phyloP scores from a whole-genome alignment of 345 rosid genomes.

The Excoecaria cochinchinensis region DNA sequence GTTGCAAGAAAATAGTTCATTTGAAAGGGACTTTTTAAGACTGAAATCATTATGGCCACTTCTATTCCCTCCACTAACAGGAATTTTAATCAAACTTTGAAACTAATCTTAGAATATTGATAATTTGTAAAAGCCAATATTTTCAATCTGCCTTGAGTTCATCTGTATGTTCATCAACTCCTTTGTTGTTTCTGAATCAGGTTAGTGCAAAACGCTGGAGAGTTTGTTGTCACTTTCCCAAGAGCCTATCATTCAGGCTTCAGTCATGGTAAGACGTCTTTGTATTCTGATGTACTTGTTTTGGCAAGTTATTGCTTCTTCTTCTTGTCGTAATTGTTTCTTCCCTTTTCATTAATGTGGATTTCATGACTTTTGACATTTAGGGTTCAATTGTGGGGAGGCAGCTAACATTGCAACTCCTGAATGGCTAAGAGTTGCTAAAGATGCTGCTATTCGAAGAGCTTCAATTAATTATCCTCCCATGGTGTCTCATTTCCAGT shows the following conservation, averaged over 20 bases:
- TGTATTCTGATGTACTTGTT: neutral
- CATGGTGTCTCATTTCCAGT: constrained; percentile 98
- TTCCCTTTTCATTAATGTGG: constrained; percentile 5
- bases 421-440: constrained; percentile 81
- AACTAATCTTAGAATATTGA: constrained; percentile 4
- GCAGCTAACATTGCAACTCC: constrained; percentile 99
- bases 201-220: constrained; percentile 40
- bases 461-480: constrained; percentile 96
- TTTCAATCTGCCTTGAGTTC: neutral
- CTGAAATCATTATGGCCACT: neutral
- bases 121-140: neutral
- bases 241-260: constrained; percentile 99
- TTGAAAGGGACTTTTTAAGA: neutral
- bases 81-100: neutral
- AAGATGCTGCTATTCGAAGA: constrained; percentile 93
- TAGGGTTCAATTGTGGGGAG: constrained; percentile 95
- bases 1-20: constrained; percentile 1
- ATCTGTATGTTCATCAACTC: constrained; percentile 1
- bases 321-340: neutral
- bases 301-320: neutral
- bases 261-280: constrained; percentile 72
- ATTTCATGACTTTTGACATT: constrained; percentile 16
- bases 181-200: constrained; percentile 16
- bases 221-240: constrained; percentile 94
- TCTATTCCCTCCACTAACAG: neutral